Conservation (phyloP, 2,329 filamentous ascomycete genomes). For the Fonsecaea pedrosoi region DNA sequence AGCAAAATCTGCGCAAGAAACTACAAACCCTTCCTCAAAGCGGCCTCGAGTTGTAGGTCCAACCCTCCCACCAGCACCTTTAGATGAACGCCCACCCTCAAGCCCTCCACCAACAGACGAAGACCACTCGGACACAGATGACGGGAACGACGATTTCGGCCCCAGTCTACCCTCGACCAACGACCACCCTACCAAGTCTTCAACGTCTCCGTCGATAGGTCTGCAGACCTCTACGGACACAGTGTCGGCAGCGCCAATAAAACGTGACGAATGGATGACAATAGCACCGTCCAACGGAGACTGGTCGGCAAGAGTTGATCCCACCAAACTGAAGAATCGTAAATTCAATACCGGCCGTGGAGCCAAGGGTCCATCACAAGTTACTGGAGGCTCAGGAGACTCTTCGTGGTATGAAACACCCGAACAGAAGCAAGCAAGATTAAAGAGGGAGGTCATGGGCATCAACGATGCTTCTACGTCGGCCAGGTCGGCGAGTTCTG, state of each 20-base stretch:
- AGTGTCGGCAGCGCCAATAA: conserved; percentile 47
- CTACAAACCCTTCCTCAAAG: conserved; percentile 48
- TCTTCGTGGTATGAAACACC: conserved; percentile 91
- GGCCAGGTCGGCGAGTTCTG: conserved; percentile 22
- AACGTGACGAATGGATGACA: conserved; percentile 87
- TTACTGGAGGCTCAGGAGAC: conserved; percentile 53
- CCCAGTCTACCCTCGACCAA: conserved; percentile 48
- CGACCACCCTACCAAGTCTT: conserved; percentile 35
- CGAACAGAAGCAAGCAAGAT: conserved; percentile 79
- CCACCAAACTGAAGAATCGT: conserved; percentile 79
- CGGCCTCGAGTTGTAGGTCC: conserved; percentile 62
- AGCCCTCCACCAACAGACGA: conserved; percentile 42
- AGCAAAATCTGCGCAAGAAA: conserved; percentile 23
- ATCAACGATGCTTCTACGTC: conserved; percentile 52
- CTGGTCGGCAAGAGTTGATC: conserved; percentile 71
- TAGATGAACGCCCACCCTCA: conserved; percentile 54
- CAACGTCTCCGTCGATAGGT: conserved; percentile 39
- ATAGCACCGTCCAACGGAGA: conserved; percentile 66
- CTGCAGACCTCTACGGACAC: conserved; percentile 44
- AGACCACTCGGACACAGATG: conserved; percentile 35
- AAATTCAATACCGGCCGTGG: conserved; percentile 79
- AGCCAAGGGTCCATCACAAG: conserved; percentile 53
- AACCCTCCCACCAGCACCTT: conserved; percentile 59
- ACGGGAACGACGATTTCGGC: conserved; percentile 52
- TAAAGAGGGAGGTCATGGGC: conserved; percentile 83